Percentiles rank a stretch among this genome's conserved stretches.
These are phyloP conservation scores for Phytopythium ostracodes DNA, from an alignment of 352 stramenopile genomes.

Conservation along the genomic window DNA sequence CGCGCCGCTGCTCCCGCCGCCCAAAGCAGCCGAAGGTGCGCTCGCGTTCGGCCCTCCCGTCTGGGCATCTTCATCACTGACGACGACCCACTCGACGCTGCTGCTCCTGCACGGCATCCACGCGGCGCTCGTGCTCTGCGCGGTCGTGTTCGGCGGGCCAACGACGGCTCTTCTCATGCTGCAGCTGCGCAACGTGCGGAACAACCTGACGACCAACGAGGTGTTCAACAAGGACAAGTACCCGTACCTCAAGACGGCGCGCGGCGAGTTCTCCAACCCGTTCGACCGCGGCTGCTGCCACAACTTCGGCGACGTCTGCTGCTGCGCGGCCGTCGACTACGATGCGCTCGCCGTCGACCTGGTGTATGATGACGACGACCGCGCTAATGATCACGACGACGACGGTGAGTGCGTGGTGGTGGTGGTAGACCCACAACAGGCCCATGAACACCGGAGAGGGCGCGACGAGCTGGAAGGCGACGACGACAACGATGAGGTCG, in stretches of 20 bases:
- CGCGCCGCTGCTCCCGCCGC: conserved; percentile 33
- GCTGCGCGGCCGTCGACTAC: conserved; percentile 5
- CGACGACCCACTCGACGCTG: conserved; percentile 22
- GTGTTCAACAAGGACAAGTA: conserved; percentile 91
- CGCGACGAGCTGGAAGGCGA: not conserved
- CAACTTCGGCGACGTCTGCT: conserved; percentile 62
- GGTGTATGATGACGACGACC: not conserved
- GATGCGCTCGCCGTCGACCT: conserved; percentile 3
- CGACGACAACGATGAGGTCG: not conserved
- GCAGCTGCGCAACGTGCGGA: conserved; percentile 67
- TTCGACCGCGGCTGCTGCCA: conserved; percentile 55
- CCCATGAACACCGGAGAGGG: not conserved
- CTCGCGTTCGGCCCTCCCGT: conserved; percentile 8
- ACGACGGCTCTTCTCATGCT: conserved; percentile 54
- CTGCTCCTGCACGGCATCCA: conserved; percentile 57
- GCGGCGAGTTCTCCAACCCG: conserved; percentile 78
- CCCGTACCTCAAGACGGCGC: conserved; percentile 71
- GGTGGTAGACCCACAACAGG: not conserved
- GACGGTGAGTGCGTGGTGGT: not conserved
- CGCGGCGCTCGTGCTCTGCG: conserved; percentile 42
- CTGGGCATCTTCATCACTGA: not conserved
- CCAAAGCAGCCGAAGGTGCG: not conserved
- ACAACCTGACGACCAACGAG: conserved; percentile 82
- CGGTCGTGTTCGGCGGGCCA: conserved; percentile 62
- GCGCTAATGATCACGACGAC: not conserved